Conservation (phyloP, 768 basidiomycete genomes). For the Macrocybe gigantea region DNA sequence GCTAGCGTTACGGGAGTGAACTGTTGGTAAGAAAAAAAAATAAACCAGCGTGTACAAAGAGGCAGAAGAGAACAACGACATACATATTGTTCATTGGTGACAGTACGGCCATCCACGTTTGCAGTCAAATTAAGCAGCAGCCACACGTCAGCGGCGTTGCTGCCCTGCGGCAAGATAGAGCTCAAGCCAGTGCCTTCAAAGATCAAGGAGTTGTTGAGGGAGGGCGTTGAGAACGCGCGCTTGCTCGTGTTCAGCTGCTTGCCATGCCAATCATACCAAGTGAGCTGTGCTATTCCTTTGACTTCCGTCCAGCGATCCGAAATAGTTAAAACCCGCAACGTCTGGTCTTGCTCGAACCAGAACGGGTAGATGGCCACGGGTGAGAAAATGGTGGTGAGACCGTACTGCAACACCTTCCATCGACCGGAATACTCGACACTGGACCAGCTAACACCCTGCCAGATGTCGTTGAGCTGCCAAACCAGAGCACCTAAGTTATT, state of each 20-base stretch:
- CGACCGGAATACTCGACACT: conserved; percentile 51
- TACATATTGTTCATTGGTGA: conserved; percentile 50
- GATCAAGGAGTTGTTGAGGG: conserved; percentile 45
- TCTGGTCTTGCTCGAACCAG: conserved; percentile 44
- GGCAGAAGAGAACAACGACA: conserved; percentile 10
- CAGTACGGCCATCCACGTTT: conserved; percentile 28
- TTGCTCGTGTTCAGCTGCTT: conserved; percentile 28
- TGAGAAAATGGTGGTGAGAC: conserved; percentile 34
- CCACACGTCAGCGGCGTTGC: conserved; percentile 39
- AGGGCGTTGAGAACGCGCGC: conserved; percentile 35
- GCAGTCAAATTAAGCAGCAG: conserved; percentile 46
- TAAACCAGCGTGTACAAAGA: conserved; percentile 2
- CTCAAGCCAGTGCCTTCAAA: conserved; percentile 32
- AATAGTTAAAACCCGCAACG: conserved; percentile 42
- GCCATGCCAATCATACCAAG: conserved; percentile 56
- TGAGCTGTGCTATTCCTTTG: conserved; percentile 38
- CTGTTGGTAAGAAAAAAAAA: conserved; percentile 18
- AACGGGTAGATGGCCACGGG: conserved; percentile 50
- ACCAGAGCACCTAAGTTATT: conserved; percentile 55
- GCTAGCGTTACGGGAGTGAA: conserved; percentile 49
- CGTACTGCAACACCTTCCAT: conserved; percentile 57
- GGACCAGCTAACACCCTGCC: conserved; percentile 55
- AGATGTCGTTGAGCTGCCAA: conserved; percentile 58
- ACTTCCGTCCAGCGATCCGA: conserved; percentile 47
- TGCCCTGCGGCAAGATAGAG: conserved; percentile 38